Evolutionary conservation across 208 protist genomes (phyloP).

Genomic region (Acanthamoeba sp.): DNA sequence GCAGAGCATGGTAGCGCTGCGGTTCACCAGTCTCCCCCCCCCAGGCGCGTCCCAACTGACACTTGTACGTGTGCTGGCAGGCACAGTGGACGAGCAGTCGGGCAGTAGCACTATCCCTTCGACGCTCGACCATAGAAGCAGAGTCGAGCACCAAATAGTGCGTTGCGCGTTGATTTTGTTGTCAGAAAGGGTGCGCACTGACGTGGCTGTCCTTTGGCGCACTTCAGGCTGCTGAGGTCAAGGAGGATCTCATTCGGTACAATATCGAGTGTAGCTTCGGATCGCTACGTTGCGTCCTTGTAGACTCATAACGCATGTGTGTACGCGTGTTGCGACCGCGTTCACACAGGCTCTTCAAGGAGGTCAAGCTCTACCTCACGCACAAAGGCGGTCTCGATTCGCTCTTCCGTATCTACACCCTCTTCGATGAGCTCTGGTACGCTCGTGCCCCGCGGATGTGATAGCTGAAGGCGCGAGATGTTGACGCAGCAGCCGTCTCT

Average conservation of each 20-base stretch:
- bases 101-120: not conserved
- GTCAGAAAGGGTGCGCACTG: too few relatives aligned
- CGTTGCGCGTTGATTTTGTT: not conserved
- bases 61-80: not conserved
- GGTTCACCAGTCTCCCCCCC: not conserved
- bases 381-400: slow-evolving; percentile 49
- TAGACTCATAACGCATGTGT: too few relatives aligned
- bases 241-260: not conserved
- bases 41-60: not conserved
- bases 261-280: too few relatives aligned
- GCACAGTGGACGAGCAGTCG: not conserved
- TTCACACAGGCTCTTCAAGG: slow-evolving; percentile 40
- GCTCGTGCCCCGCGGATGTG: too few relatives aligned
- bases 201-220: not conserved
- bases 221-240: not conserved
- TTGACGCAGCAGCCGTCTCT: not conserved
- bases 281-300: too few relatives aligned
- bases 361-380: slow-evolving; percentile 54
- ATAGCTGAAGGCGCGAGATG: too few relatives aligned
- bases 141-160: not conserved
- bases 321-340: too few relatives aligned
- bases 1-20: not conserved
- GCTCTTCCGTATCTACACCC: slow-evolving; percentile 41
- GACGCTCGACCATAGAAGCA: not conserved
- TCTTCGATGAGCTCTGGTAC: slow-evolving; percentile 67